Evolutionary conservation across 1,139 yeast species (phyloP), one percentile per base, ranked within the genome.

Genomic region (Candida sojae): DNA sequence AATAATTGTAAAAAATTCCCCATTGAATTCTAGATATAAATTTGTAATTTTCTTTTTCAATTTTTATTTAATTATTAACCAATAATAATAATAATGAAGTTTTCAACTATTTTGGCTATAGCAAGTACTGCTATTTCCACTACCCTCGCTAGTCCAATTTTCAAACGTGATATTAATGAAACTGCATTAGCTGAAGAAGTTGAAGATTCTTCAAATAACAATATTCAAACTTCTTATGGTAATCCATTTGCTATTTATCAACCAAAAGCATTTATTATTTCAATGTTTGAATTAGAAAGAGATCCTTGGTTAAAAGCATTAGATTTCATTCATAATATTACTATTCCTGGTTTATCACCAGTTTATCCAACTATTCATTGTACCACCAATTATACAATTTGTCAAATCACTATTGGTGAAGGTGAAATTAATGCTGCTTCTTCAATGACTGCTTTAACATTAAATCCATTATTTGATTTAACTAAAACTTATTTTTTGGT

Each of bases 341-440:
- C 85, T 21, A 59, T 83, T 40, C 88, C 88, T 5, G 88, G 88
- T 38, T 70, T 84, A 50, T 80, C 86, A n/a, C 86, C 86, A 36
- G 55, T 76, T 39, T 83, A 75, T 67, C 85, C 86, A 31, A 60
- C 71, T 23, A 69, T 84, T 44, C 82, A 78, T 66, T 83, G 88
- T 65, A 75, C 77, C 44, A 59, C 70, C 39, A 71, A 80, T 64
- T 80, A 75, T 63, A 67, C 80, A 31, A 64, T 84, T 38, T 83
- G 88, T 68, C 84, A 82, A 59, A 62, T 83, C 50, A 82, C 86
- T 43, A 81, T 86, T 12, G 89, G 88, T 49, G 88, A 84, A 66
- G 86, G 84, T 53, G 88, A 83, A 61, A 79, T 82, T 57, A 84
- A 84, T 58, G 88, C 89, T 39, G 88, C 88, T 26, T 57, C 83